These are phyloP conservation scores for Rhodotorula mucilaginosa DNA, from an alignment of 1,284 basidiomycete genomes.

Conservation along the genomic window DNA sequence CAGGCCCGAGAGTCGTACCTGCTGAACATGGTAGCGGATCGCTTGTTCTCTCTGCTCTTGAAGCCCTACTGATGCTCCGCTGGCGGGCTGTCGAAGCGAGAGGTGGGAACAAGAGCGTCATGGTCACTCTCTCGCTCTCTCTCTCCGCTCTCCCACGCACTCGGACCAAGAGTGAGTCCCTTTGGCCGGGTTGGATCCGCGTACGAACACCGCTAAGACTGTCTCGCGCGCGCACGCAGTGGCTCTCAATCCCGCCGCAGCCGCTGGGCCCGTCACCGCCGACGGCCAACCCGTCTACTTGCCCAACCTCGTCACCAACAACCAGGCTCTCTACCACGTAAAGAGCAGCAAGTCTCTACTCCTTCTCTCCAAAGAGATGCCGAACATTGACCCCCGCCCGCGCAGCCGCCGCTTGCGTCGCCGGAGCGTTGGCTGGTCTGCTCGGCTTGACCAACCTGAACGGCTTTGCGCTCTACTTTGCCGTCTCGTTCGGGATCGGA, in stretches of 20 bases:
- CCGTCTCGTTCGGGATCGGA: conserved; percentile 45
- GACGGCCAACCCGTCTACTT: conserved; percentile 14
- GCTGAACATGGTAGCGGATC: conserved; percentile 30
- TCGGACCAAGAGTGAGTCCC: no score
- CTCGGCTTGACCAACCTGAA: conserved; percentile 77
- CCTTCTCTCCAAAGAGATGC: no score
- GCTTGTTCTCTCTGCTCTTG: background rate
- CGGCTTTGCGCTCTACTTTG: conserved; percentile 74
- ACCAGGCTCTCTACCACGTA: conserved; percentile 28
- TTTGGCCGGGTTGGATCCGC: no score
- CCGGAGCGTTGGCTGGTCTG: conserved; percentile 78
- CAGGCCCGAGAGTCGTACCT: conserved; percentile 17
- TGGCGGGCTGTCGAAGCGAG: background rate
- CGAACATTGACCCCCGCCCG: conserved; percentile 46
- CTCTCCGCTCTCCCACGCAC: background rate
- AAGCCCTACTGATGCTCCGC: no score
- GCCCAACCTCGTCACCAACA: conserved; percentile 25
- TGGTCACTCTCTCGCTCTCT: no score
- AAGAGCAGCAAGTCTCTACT: conserved; percentile 21
- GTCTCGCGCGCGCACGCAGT: background rate
- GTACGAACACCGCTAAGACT: background rate
- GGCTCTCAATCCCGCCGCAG: background rate
- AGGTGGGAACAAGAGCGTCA: no score
- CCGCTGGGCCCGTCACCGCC: conserved; percentile 4
- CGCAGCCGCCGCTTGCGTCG: conserved; percentile 67